These are phyloP conservation scores for Coccomyxa subellipsoidea DNA, from an alignment of 163 green algal species.

Conservation along the genomic window DNA sequence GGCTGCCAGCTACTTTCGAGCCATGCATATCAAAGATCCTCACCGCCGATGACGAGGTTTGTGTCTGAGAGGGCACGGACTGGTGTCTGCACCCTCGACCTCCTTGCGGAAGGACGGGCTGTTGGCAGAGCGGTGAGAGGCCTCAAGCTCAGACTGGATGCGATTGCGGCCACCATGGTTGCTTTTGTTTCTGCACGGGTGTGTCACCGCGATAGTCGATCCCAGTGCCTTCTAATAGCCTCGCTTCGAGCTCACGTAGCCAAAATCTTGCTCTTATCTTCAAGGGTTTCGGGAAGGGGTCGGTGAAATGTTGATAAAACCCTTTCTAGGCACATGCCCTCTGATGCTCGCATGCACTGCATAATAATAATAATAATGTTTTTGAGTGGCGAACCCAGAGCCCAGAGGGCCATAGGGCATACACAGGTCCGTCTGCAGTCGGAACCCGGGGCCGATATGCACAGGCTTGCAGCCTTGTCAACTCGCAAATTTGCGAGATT, in stretches of 20 bases:
- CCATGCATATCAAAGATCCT: neutral
- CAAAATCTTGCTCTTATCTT: neutral
- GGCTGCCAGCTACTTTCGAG: neutral
- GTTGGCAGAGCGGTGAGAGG: neutral
- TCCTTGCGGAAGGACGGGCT: neutral
- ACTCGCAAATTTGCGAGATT: too few species aligned
- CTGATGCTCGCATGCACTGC: neutral
- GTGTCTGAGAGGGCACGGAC: constrained; percentile 36
- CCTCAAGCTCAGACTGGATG: neutral
- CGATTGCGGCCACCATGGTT: neutral
- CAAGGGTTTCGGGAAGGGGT: neutral
- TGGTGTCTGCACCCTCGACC: neutral
- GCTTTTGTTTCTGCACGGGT: neutral
- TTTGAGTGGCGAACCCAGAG: too few species aligned
- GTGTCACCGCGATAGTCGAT: neutral
- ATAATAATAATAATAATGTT: too few species aligned
- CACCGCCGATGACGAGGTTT: constrained; percentile 41
- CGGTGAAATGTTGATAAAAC: neutral
- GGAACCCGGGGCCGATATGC: too few species aligned
- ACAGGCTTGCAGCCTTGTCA: too few species aligned
- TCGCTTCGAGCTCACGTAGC: neutral
- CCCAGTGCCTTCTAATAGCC: neutral
- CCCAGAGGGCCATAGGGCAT: too few species aligned
- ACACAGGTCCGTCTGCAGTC: too few species aligned
- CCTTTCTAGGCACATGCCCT: too few species aligned